These are phyloP conservation scores for Physcia stellaris DNA, from an alignment of 495 filamentous ascomycete genomes.

Conservation along the genomic window DNA sequence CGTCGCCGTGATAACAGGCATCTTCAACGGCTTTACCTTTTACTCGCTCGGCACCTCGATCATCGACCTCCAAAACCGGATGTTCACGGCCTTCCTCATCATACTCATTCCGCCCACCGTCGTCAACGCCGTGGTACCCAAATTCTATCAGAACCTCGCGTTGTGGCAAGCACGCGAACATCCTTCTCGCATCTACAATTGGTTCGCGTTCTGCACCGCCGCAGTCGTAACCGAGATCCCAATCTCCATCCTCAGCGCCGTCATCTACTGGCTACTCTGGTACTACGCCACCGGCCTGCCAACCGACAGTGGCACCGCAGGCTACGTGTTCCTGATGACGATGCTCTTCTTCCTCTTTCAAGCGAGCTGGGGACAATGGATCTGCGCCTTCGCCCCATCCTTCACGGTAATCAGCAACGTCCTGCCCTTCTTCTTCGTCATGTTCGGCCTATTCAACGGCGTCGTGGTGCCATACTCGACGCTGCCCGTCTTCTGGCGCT, in stretches of 20 bases:
- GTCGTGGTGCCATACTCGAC: constrained; percentile 42
- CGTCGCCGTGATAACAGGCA: constrained; percentile 23
- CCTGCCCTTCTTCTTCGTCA: constrained; percentile 50
- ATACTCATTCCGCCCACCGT: constrained; percentile 65
- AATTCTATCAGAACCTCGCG: constrained; percentile 49
- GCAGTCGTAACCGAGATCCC: constrained; percentile 64
- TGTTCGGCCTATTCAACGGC: constrained; percentile 50
- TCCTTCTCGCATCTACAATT: constrained; percentile 56
- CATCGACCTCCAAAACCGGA: constrained; percentile 56
- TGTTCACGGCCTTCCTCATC: constrained; percentile 76
- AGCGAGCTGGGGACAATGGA: constrained; percentile 29
- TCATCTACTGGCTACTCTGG: constrained; percentile 44
- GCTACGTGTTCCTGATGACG: constrained; percentile 33
- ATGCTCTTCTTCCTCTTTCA: constrained; percentile 34
- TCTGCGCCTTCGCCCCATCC: constrained; percentile 42
- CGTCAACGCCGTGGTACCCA: constrained; percentile 53
- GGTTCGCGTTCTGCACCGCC: constrained; percentile 55
- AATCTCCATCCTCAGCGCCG: constrained; percentile 46
- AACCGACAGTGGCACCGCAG: constrained; percentile 25
- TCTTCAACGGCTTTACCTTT: constrained; percentile 63
- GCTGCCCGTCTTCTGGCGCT: constrained; percentile 45
- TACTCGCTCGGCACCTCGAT: constrained; percentile 54
- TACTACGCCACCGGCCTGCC: constrained; percentile 46
- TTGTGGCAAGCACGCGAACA: constrained; percentile 60
- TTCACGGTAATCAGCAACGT: constrained; percentile 39